Evolutionary conservation across 1,284 basidiomycete species (phyloP).

Genomic region (Rhodotorula glutinis): DNA sequence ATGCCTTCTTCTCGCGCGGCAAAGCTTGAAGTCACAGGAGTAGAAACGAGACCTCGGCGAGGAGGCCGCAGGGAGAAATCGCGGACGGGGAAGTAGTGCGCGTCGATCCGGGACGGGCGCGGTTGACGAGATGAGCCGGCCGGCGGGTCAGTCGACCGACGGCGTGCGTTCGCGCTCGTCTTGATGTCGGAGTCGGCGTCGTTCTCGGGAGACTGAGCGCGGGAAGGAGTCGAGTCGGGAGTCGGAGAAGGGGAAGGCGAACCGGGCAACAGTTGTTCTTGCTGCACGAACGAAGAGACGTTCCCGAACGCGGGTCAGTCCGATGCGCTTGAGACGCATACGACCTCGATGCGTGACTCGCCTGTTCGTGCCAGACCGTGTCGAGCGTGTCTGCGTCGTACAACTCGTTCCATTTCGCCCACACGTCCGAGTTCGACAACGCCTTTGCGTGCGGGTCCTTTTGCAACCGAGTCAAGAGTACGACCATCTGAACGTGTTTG

Average conservation of each 20-base stretch:
- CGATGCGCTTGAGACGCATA: no score
- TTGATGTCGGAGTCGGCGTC: not conserved
- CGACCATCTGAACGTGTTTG: slow-evolving; percentile 30
- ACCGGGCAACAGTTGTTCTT: slow-evolving; percentile 7
- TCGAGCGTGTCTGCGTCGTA: slow-evolving; percentile 22
- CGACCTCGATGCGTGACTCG: not conserved
- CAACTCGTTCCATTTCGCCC: slow-evolving; percentile 23
- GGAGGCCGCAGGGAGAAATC: slow-evolving; percentile 5
- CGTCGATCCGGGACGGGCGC: not conserved
- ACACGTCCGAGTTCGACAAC: slow-evolving; percentile 13
- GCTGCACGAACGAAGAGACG: not conserved
- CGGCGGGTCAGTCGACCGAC: not conserved
- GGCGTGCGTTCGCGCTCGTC: no score
- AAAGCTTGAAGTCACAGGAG: no score
- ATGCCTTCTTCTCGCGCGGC: no score
- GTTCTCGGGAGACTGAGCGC: not conserved
- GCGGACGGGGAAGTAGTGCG: slow-evolving; percentile 1
- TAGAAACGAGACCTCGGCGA: not conserved
- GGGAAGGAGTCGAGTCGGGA: not conserved
- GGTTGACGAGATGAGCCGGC: not conserved
- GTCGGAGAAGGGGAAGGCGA: not conserved
- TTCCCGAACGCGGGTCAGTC: not conserved
- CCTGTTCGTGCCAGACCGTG: slow-evolving; percentile 31
- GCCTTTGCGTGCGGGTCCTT: not conserved
- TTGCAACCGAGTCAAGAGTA: slow-evolving; percentile 15